These are phyloP conservation scores for Saccharomycopsis hybrid DNA, from an alignment of 1,139 yeast genomes.

Conservation along the genomic window DNA sequence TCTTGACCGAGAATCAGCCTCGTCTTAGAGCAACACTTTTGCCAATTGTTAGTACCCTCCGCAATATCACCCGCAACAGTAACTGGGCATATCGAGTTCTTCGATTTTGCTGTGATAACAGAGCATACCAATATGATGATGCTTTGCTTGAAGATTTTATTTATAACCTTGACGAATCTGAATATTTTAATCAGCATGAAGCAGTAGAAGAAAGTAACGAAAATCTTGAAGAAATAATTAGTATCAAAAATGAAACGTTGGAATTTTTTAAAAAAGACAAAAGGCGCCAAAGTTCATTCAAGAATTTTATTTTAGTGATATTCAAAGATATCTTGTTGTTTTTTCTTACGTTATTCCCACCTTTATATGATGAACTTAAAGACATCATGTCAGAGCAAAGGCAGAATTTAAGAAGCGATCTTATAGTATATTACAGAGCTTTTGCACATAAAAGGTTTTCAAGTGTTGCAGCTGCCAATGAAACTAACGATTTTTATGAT, in stretches of 20 bases:
- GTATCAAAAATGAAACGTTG: neutral
- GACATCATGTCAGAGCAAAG: too few species aligned
- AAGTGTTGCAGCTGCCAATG: too few species aligned
- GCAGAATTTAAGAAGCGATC: too few species aligned
- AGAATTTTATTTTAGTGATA: neutral
- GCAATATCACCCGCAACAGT: too few species aligned
- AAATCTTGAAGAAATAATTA: neutral
- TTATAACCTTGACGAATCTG: neutral
- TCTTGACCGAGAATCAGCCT: too few species aligned
- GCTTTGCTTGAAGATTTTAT: neutral
- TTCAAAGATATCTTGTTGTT: slow-evolving; percentile 11
- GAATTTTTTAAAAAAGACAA: too few species aligned
- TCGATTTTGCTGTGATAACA: slow-evolving; percentile 1
- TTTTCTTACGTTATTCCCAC: slow-evolving; percentile 7
- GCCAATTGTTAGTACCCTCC: too few species aligned
- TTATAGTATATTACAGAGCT: too few species aligned
- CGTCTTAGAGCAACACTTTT: too few species aligned
- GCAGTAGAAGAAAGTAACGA: neutral
- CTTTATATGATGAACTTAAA: slow-evolving; percentile 5
- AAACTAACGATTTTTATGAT: too few species aligned
- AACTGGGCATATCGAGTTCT: too few species aligned
- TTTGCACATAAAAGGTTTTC: too few species aligned
- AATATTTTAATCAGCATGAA: neutral
- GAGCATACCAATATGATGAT: neutral
- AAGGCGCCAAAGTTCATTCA: neutral